These are phyloP conservation scores for Herpetomonas tarakana DNA, from an alignment of 208 protist species.

Conservation along the genomic window DNA sequence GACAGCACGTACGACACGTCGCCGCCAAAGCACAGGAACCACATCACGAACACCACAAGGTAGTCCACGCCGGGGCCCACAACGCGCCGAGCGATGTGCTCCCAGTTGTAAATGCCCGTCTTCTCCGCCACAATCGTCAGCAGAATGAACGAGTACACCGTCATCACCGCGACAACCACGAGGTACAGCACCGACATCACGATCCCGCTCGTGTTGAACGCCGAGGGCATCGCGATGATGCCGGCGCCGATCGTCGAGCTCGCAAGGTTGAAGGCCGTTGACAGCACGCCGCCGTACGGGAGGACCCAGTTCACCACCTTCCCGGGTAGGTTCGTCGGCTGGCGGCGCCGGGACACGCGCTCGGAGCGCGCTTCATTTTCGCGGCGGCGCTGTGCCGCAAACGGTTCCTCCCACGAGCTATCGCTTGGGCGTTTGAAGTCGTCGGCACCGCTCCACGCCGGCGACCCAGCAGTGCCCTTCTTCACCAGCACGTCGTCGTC, in stretches of 20 bases:
- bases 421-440: too few species aligned
- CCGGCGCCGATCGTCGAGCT: slow-evolving; percentile 52
- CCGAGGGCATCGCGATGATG: slow-evolving; percentile 52
- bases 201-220: slow-evolving; percentile 52
- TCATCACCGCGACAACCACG: slow-evolving; percentile 25
- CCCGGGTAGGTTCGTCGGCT: slow-evolving; percentile 2
- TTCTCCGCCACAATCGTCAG: slow-evolving; percentile 32
- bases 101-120: slow-evolving; percentile 36
- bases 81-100: slow-evolving; percentile 28
- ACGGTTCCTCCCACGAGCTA: too few species aligned
- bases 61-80: slow-evolving; percentile 52
- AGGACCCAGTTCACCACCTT: slow-evolving; percentile 32
- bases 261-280: slow-evolving; percentile 46
- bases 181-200: slow-evolving; percentile 45
- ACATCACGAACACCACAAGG: slow-evolving; percentile 42
- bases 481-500: too few species aligned
- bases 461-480: too few species aligned
- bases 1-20: slow-evolving; percentile 58
- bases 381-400: too few species aligned
- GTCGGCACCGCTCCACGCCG: too few species aligned
- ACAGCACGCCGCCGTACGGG: slow-evolving; percentile 39
- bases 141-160: slow-evolving; percentile 57
- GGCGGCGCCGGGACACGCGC: slow-evolving; percentile 16
- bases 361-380: slow-evolving; percentile 11
- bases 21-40: slow-evolving; percentile 46